Percentiles rank a stretch among this genome's conserved stretches.
These are phyloP conservation scores for Mortierella sp. DNA, from an alignment of 371 early-diverging fungal species.

Conservation along the genomic window DNA sequence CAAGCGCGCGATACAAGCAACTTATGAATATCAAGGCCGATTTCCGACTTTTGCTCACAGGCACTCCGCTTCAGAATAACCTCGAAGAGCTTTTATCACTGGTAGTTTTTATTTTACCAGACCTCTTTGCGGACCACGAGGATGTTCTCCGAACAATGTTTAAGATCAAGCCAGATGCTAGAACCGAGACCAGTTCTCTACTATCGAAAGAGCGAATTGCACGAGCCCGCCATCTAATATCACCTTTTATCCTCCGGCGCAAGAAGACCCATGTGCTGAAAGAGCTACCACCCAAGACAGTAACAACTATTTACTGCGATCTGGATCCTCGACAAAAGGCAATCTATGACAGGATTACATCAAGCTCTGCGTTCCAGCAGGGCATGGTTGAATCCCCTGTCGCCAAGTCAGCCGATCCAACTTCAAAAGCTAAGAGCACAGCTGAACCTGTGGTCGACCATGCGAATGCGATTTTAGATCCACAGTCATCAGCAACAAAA, in stretches of 20 bases:
- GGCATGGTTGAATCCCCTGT: constrained; percentile 21
- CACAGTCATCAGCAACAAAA: constrained; percentile 10
- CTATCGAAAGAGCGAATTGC: constrained; percentile 68
- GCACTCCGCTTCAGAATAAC: constrained; percentile 91
- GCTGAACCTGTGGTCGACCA: constrained; percentile 2
- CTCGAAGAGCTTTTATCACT: constrained; percentile 84
- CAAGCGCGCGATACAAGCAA: constrained; percentile 82
- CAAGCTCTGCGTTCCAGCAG: constrained; percentile 30
- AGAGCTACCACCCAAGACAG: constrained; percentile 74
- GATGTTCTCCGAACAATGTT: constrained; percentile 63
- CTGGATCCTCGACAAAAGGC: constrained; percentile 57
- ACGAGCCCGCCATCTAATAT: constrained; percentile 80
- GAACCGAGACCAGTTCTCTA: constrained; percentile 52
- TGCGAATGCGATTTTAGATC: neutral
- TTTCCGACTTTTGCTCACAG: constrained; percentile 81
- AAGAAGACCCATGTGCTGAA: constrained; percentile 76
- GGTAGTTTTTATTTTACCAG: constrained; percentile 94
- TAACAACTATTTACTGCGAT: constrained; percentile 58
- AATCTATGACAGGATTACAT: constrained; percentile 58
- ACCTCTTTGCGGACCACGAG: constrained; percentile 76
- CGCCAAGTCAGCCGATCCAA: neutral
- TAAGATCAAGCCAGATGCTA: constrained; percentile 58
- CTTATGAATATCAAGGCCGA: constrained; percentile 76
- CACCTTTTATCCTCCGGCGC: constrained; percentile 83
- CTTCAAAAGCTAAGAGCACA: constrained; percentile 2